phyloP scores from a whole-genome alignment of 2,329 filamentous ascomycete genomes.

The Phaeosphaeria sp. region DNA sequence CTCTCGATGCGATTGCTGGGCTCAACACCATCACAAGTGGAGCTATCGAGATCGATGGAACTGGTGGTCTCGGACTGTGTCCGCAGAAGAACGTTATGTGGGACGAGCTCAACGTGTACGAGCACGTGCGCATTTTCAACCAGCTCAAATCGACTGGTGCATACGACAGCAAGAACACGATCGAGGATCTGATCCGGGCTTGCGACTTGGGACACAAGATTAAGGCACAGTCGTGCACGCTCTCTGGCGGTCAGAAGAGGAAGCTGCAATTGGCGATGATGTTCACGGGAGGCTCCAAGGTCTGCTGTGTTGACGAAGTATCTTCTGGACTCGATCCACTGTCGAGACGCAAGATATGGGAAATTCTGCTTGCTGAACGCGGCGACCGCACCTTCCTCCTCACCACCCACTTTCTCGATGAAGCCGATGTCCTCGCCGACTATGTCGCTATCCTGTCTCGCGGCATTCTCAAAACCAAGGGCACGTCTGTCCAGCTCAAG shows the following conservation, averaged over 20 bases:
- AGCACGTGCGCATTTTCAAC: conserved; percentile 87
- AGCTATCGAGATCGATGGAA: conserved; percentile 76
- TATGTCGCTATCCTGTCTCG: conserved; percentile 88
- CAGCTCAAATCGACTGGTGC: conserved; percentile 69
- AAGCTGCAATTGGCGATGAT: conserved; percentile 95
- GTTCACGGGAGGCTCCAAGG: conserved; percentile 86
- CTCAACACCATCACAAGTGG: conserved; percentile 79
- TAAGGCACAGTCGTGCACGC: conserved; percentile 73
- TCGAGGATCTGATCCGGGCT: conserved; percentile 68
- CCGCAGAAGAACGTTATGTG: conserved; percentile 95
- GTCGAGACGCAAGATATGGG: conserved; percentile 89
- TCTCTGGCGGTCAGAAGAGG: conserved; percentile 90
- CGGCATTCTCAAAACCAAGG: conserved; percentile 79
- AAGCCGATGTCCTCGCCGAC: conserved; percentile 88
- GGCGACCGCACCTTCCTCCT: conserved; percentile 82
- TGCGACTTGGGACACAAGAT: conserved; percentile 80
- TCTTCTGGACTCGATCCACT: conserved; percentile 87
- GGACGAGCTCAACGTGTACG: conserved; percentile 84
- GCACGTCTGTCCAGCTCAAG: conserved; percentile 86
- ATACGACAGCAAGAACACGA: conserved; percentile 64
- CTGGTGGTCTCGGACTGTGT: conserved; percentile 82
- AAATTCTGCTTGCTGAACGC: conserved; percentile 85
- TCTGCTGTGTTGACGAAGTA: conserved; percentile 92
- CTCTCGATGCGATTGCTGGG: conserved; percentile 85
- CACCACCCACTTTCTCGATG: conserved; percentile 93